Conservation (phyloP, 768 basidiomycete genomes). For the Leccinellum albellum region DNA sequence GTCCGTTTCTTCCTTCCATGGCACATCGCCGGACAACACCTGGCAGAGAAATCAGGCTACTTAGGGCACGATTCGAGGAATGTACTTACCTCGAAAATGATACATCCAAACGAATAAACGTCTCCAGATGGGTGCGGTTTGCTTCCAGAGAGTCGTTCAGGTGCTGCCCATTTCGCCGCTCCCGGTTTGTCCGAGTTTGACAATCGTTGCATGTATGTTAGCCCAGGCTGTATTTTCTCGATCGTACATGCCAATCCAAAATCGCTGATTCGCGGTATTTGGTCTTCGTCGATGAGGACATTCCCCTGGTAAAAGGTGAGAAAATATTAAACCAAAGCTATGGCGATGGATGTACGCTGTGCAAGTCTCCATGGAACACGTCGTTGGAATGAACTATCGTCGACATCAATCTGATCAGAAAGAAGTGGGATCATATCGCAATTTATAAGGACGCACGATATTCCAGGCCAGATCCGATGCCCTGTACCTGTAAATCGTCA, state of each 20-base stretch:
- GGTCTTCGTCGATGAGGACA: not conserved
- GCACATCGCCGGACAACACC: slow-evolving; percentile 5
- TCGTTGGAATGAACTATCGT: not conserved
- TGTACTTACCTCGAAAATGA: slow-evolving; percentile 1
- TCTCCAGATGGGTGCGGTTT: not conserved
- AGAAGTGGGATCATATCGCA: not conserved
- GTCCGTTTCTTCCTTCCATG: not conserved
- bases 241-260: not conserved
- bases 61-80: not conserved
- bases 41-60: not conserved
- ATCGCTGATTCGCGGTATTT: not conserved
- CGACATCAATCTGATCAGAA: not conserved
- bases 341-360: not conserved
- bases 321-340: not conserved
- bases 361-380: not conserved
- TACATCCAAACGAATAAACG: slow-evolving; percentile 1
- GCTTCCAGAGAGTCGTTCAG: not conserved
- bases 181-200: not conserved
- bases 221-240: not conserved
- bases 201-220: not conserved
- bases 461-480: not conserved
- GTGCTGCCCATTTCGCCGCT: not conserved
- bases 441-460: not conserved
- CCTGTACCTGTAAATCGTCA: not conserved
- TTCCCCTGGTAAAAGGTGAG: not conserved